Base-by-base conservation (phyloP, 192 early-diverging fungal species). In the Podila minutissima region DNA sequence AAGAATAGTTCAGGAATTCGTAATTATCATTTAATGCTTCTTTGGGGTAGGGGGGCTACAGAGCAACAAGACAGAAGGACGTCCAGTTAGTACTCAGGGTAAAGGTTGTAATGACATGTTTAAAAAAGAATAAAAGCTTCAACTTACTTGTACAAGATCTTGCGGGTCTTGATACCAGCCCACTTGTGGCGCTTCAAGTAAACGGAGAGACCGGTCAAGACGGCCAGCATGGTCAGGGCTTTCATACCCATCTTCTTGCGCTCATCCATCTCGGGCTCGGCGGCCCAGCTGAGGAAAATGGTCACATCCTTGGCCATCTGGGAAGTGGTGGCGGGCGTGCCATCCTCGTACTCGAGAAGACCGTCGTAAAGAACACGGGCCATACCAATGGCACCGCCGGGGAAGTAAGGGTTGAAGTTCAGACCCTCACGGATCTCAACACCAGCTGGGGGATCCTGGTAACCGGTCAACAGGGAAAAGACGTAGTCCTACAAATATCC, bases 371-470 rank as follows among this genome's bases (percentile, higher is more conserved):
- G 84, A 65, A 93, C 87, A 73, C 94, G 93, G 38, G 96, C 97
- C 97, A 99, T 99, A 64, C 91, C 90, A 84, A 99, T 99, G 62
- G 97, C 94, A 74, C 97, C 97, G 58, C 97, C 97, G 22, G 96
- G 97, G 94, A 99, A 99, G 89, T 98, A 99, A 50, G 95, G 95
- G 91, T 99, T 99, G 90, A 96, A 99, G 91, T 98, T 95, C 22
- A 99, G 89, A 66, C 97, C 97, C 76, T 97, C 96, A 84, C 96
- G 93, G 59, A 99, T 81, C 66, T 91, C 89, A 64, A 99, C 91
- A 82, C 97, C 97, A 20, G 96, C 95, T 59, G 97, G 97, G 50
- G 97, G 91, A 70, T 98, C 96, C 72, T 91, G 87, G 87, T 98
- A 99, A 37, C 97, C 97, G 20, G 96, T 96, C 70, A 99, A 90